Conservation (phyloP, 2,329 filamentous ascomycete genomes). For the Dothistroma pini region DNA sequence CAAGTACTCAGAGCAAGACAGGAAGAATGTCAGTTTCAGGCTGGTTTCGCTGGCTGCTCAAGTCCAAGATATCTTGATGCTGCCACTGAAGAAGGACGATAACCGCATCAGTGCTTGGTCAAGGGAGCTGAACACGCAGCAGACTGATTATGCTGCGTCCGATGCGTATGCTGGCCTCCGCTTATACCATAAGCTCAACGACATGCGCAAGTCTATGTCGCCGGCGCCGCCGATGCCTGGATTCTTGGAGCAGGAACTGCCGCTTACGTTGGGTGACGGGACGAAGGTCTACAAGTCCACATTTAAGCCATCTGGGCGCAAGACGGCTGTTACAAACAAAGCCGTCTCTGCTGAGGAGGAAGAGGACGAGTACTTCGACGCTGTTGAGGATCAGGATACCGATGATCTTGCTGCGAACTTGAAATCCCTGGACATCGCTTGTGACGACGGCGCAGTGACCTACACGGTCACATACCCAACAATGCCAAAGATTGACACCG, state of each 20-base stretch:
- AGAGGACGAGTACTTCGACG: slow-evolving; percentile 36
- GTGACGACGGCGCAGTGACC: neutral
- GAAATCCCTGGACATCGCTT: neutral
- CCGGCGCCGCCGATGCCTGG: slow-evolving; percentile 69
- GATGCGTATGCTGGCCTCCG: slow-evolving; percentile 78
- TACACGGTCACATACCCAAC: neutral
- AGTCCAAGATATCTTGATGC: slow-evolving; percentile 64
- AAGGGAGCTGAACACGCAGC: slow-evolving; percentile 55
- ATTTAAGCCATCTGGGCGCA: slow-evolving; percentile 7
- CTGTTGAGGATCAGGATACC: slow-evolving; percentile 26
- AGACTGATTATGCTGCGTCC: slow-evolving; percentile 72
- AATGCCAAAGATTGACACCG: neutral
- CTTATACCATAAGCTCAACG: slow-evolving; percentile 68
- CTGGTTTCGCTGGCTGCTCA: slow-evolving; percentile 65
- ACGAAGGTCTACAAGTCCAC: slow-evolving; percentile 14
- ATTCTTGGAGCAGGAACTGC: slow-evolving; percentile 62
- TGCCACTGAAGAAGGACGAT: slow-evolving; percentile 72
- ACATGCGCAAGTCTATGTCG: slow-evolving; percentile 60
- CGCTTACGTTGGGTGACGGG: slow-evolving; percentile 56
- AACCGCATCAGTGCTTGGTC: slow-evolving; percentile 77
- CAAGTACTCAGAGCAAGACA: slow-evolving; percentile 57
- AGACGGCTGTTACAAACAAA: slow-evolving; percentile 14
- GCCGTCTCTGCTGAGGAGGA: slow-evolving; percentile 25
- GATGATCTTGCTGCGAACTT: slow-evolving; percentile 13
- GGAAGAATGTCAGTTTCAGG: slow-evolving; percentile 60